phyloP scores from a whole-genome alignment of 2,329 filamentous ascomycete species.

The Trichoderma simmonsii region DNA sequence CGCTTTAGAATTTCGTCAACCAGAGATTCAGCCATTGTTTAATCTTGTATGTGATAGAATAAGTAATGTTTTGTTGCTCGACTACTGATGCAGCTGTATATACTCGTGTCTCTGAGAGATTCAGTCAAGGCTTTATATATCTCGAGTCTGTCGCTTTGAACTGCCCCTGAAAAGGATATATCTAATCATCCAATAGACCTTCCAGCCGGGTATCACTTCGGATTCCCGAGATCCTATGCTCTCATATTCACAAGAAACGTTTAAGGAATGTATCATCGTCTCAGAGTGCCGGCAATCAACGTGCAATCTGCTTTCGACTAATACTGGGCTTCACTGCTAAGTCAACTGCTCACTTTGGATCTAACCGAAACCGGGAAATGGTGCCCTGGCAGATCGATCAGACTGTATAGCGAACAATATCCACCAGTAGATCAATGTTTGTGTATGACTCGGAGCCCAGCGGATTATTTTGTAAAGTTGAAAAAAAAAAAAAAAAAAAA shows the following conservation, averaged over 20 bases:
- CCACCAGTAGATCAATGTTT: background rate
- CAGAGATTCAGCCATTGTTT: background rate
- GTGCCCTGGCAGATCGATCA: background rate
- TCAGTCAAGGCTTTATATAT: background rate
- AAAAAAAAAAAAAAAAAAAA: background rate
- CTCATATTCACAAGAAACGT: background rate
- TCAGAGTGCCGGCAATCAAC: background rate
- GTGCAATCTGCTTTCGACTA: background rate
- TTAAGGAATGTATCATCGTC: background rate
- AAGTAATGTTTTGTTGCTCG: background rate
- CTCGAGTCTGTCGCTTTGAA: background rate
- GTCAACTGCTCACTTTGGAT: background rate
- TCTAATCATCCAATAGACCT: background rate
- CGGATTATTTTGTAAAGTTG: background rate
- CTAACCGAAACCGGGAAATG: background rate
- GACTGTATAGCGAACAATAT: background rate
- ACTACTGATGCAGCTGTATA: background rate
- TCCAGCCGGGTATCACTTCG: background rate
- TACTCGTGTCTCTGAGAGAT: background rate
- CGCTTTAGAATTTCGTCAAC: background rate
- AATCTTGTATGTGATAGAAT: background rate
- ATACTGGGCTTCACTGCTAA: background rate
- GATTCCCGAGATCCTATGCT: background rate
- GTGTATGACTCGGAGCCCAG: background rate
- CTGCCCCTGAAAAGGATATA: background rate